Evolutionary conservation across 164 flowering plant species (phyloP), one percentile per base, ranked within the genome.

Genomic region (Sedum album): DNA sequence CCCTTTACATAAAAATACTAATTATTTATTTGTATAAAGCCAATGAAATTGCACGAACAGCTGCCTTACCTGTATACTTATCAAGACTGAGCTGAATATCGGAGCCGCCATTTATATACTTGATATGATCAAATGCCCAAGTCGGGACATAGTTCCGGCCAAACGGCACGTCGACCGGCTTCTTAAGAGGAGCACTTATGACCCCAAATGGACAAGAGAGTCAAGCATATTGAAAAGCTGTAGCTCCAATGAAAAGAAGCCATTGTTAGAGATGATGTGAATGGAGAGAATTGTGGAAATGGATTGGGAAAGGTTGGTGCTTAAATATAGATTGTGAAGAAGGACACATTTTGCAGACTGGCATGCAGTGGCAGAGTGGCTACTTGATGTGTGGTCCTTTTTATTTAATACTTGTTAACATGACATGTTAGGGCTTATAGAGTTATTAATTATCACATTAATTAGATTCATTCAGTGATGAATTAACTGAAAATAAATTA

Each of bases 71-170:
- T 13, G 84, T 77, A 23, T 66, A 6, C 5, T 62, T 42, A 49
- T 84, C 88, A 80, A 86, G 70, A 30, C 75, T 74, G 36, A 85
- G 82, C 69, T 81, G 86, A 69, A 85, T 55, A 63, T 67, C 73
- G 48, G 71, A 73, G 68, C 83, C 82, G 65, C 74, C 67, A 20
- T 78, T 49, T 0, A 68, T 31, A n/a, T 51, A 68, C 11, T 57
- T 28, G 42, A 76, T 76, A 74, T 80, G 79, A 35, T 77, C 71
- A 26, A 65, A 21, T 36, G 86, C 85, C 80, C 79, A 86, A 9
- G 76, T 63, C 51, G 83, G 67, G 7, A 41, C 9, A 65, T 82
- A 86, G 71, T 81, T 80, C 0, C 51, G 15, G 66, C 79, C 73
- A 69, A 84, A 86, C 14, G 62, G 62, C 62, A 57, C 62, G 62